A percentile compares a stretch with the other conserved stretches of the same genome.
Evolutionary conservation across 306 rosid genomes (phyloP).

Genomic region (Vachellia pachyceras): DNA sequence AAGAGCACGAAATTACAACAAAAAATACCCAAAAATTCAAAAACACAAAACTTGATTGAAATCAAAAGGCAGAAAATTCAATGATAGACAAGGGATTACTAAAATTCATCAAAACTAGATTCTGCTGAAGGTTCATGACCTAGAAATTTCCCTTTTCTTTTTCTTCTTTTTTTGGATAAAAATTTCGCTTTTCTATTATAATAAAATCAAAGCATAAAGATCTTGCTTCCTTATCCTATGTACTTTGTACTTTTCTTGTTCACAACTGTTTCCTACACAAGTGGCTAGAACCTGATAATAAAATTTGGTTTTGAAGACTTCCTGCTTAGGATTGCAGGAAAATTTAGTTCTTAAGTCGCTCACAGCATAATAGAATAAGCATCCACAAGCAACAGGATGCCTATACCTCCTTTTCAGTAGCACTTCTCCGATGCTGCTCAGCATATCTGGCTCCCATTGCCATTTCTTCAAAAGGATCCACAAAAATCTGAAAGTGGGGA

Average conservation of each 20-base stretch:
- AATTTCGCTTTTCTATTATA: not conserved
- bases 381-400: slow-evolving; percentile 28
- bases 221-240: not conserved
- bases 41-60: not conserved
- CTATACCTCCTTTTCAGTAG: slow-evolving; percentile 83
- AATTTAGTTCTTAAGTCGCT: not conserved
- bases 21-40: no score
- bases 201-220: not conserved
- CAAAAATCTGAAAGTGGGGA: slow-evolving; percentile 58
- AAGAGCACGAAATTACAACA: not conserved
- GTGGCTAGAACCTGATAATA: slow-evolving; percentile 22
- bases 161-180: no score
- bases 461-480: slow-evolving; percentile 94
- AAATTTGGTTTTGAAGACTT: slow-evolving; percentile 25
- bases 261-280: slow-evolving; percentile 12
- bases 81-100: not conserved
- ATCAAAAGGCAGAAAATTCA: not conserved
- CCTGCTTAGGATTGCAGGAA: slow-evolving; percentile 19
- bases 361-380: slow-evolving; percentile 12
- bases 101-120: not conserved
- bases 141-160: no score
- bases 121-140: not conserved
- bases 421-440: slow-evolving; percentile 82
- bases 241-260: not conserved
- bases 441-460: slow-evolving; percentile 73